phyloP scores from a whole-genome alignment of 2,329 filamentous ascomycete genomes.

The Fusarium lateritium region DNA sequence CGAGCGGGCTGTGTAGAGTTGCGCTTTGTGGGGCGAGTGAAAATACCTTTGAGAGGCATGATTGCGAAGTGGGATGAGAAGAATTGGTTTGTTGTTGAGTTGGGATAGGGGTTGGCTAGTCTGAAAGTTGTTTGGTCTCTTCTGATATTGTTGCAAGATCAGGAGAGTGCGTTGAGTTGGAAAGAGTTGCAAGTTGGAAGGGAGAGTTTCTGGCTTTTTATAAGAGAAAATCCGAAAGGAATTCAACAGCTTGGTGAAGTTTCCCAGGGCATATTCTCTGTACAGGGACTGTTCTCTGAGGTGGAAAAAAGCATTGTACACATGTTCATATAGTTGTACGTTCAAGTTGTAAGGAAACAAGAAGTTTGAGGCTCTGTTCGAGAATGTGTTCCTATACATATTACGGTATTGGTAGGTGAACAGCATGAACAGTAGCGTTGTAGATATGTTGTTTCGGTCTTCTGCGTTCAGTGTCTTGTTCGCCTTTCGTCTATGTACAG shows the following conservation, averaged over 20 bases:
- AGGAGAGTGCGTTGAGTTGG: neutral
- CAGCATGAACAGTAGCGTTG: neutral
- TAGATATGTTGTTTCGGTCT: neutral
- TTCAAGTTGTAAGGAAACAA: neutral
- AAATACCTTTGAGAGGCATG: neutral
- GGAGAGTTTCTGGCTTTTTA: neutral
- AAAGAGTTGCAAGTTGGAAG: neutral
- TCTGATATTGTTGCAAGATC: neutral
- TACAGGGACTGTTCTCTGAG: neutral
- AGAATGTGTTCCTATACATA: neutral
- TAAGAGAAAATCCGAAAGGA: neutral
- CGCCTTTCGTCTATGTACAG: neutral
- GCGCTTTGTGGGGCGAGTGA: too few relatives aligned
- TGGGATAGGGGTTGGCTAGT: neutral
- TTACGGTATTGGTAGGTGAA: neutral
- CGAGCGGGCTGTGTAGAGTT: neutral
- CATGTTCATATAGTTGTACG: neutral
- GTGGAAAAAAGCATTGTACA: neutral
- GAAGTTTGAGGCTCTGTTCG: neutral
- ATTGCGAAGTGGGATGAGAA: neutral
- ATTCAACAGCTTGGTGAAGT: neutral
- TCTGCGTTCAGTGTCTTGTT: neutral
- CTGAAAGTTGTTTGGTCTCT: neutral
- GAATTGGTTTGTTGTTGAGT: neutral
- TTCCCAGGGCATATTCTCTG: neutral